Evolutionary conservation across 352 stramenopile genomes (phyloP).

Genomic region (Peronospora farinosa): DNA sequence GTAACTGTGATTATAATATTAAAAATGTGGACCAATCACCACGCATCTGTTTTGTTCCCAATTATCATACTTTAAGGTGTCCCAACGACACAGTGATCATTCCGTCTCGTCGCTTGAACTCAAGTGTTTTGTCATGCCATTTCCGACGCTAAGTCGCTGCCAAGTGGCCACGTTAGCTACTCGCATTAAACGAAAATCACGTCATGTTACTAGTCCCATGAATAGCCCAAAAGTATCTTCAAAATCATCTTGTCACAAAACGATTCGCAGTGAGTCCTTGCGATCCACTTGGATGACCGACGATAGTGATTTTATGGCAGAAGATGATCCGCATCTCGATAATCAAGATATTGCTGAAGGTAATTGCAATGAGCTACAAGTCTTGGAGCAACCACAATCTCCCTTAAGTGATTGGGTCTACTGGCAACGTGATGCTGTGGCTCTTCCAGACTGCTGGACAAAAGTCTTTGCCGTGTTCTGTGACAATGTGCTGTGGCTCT

Average conservation of each 20-base stretch:
- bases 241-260: conserved; percentile 6
- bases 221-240: conserved; percentile 1
- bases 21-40: conserved; percentile 6
- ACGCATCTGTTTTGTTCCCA: too few species aligned
- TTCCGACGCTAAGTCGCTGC: conserved; percentile 8
- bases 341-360: too few species aligned
- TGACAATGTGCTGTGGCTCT: conserved; percentile 31
- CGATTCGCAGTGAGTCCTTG: conserved; percentile 26
- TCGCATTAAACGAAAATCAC: conserved; percentile 11
- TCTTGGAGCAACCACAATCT: not conserved
- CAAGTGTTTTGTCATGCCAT: too few species aligned
- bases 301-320: conserved; percentile 18
- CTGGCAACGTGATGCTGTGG: conserved; percentile 33
- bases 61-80: too few species aligned
- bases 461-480: conserved; percentile 43
- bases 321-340: conserved; percentile 9
- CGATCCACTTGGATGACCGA: conserved; percentile 36
- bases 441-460: conserved; percentile 39
- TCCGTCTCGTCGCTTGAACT: too few species aligned
- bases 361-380: too few species aligned
- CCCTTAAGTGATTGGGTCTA: conserved; percentile 42
- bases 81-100: conserved; percentile 2
- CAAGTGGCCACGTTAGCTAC: conserved; percentile 7
- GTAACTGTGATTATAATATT: conserved; percentile 2
- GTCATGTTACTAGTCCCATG: not conserved